Evolutionary conservation across 1,284 basidiomycete genomes (phyloP).

Genomic region (Ceratobasidium theobromae): DNA sequence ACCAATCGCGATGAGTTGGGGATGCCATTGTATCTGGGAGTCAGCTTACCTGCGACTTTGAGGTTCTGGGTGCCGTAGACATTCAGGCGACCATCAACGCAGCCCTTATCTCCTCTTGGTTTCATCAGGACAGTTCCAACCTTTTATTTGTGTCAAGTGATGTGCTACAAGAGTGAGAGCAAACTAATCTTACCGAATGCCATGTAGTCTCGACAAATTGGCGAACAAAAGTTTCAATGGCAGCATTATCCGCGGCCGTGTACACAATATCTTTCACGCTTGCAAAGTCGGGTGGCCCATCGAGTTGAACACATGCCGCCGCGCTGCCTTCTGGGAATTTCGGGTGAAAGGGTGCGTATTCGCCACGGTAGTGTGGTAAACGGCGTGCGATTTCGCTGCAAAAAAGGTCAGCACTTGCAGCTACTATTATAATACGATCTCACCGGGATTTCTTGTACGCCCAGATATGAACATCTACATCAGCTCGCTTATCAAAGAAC

Average conservation of each 20-base stretch:
- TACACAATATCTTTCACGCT: conserved; percentile 39
- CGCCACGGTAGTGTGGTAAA: conserved; percentile 46
- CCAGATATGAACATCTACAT: conserved; percentile 28
- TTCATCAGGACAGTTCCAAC: conserved; percentile 45
- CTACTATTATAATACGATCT: neutral
- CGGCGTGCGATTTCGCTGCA: conserved; percentile 44
- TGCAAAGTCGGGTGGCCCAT: conserved; percentile 36
- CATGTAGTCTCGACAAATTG: conserved; percentile 26
- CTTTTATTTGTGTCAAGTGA: neutral
- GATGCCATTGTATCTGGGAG: neutral
- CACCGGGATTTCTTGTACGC: conserved; percentile 27
- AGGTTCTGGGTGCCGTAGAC: conserved; percentile 47
- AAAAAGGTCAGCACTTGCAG: neutral
- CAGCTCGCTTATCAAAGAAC: conserved; percentile 19
- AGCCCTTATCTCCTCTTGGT: conserved; percentile 45
- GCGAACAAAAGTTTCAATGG: conserved; percentile 35
- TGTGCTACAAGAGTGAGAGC: neutral
- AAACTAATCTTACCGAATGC: conserved; percentile 18
- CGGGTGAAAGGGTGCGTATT: conserved; percentile 41
- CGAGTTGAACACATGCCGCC: conserved; percentile 15
- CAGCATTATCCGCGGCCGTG: conserved; percentile 39
- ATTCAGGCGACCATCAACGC: conserved; percentile 43
- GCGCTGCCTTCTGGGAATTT: conserved; percentile 40
- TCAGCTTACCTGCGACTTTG: conserved; percentile 23
- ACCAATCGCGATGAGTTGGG: neutral